A percentile compares a stretch with the other conserved stretches of the same genome.
These are phyloP conservation scores for Cinnamomum chago DNA, from an alignment of 164 flowering plant genomes.

Conservation along the genomic window DNA sequence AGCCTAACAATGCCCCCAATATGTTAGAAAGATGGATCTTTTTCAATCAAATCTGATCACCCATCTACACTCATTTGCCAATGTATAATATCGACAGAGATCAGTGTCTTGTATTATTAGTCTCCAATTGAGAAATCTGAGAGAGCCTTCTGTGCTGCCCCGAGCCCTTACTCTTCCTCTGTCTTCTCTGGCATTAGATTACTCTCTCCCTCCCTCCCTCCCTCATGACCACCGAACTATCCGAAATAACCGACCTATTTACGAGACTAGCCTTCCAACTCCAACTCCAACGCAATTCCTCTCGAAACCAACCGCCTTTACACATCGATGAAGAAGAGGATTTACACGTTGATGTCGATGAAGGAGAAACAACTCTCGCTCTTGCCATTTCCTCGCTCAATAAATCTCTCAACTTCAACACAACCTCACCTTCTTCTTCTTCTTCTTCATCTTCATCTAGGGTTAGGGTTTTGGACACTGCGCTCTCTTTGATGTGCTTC, in stretches of 20 bases:
- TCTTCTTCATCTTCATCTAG: conserved; percentile 17
- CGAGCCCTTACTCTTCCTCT: not conserved
- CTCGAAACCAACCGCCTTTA: not conserved
- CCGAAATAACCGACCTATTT: conserved; percentile 45
- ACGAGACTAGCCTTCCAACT: conserved; percentile 41
- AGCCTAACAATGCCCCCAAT: no score
- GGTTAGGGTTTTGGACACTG: conserved; percentile 63
- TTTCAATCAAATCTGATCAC: no score
- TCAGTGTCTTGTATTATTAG: no score
- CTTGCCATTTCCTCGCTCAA: conserved; percentile 39
- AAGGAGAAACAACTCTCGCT: conserved; percentile 17
- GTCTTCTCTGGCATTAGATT: not conserved
- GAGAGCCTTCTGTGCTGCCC: no score
- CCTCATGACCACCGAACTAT: conserved; percentile 19
- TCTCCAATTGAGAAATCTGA: no score
- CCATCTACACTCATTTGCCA: no score
- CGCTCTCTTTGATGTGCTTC: conserved; percentile 69
- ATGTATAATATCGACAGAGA: no score
- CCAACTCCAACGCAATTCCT: conserved; percentile 19
- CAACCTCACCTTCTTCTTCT: not conserved
- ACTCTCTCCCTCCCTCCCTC: not conserved
- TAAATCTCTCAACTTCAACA: conserved; percentile 43
- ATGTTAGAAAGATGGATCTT: no score
- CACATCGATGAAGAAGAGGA: not conserved
- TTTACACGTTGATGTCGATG: no score